A percentile compares a stretch with the other conserved stretches of the same genome.
These are phyloP conservation scores for Cystofilobasidium capitatum DNA, from an alignment of 768 basidiomycete species.

Conservation along the genomic window DNA sequence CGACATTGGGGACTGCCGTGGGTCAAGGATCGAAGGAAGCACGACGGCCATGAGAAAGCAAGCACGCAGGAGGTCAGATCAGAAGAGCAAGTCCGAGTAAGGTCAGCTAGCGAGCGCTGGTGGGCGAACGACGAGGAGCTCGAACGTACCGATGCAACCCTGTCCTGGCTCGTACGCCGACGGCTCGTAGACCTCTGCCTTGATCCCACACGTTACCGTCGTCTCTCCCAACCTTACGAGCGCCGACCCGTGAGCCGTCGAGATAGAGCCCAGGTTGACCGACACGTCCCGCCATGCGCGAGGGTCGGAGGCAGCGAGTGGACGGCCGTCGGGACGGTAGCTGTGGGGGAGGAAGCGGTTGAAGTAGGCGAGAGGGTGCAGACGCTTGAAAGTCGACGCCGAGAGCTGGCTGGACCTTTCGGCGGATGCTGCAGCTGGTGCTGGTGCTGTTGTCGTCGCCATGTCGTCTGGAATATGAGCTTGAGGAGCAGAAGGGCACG, in stretches of 20 bases:
- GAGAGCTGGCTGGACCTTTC: constrained; percentile 5
- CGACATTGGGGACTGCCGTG: constrained; percentile 75
- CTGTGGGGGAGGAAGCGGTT: constrained; percentile 71
- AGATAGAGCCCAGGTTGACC: constrained; percentile 79
- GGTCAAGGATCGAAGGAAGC: neutral
- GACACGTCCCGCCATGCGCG: constrained; percentile 58
- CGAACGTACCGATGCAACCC: constrained; percentile 67
- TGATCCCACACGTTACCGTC: constrained; percentile 91
- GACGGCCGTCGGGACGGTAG: constrained; percentile 73
- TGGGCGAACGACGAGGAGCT: constrained; percentile 6
- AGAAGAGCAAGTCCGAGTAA: neutral
- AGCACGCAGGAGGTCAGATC: no score
- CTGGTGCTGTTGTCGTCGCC: no score
- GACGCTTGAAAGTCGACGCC: constrained; percentile 60
- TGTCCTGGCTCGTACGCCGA: constrained; percentile 61
- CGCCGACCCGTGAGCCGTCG: constrained; percentile 85
- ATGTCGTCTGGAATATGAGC: no score
- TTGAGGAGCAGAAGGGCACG: no score
- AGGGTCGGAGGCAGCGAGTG: constrained; percentile 42
- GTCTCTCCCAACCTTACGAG: constrained; percentile 84
- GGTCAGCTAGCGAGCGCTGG: no score
- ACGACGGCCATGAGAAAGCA: no score
- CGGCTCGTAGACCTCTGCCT: constrained; percentile 88
- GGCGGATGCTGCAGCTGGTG: neutral
- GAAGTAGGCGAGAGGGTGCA: constrained; percentile 81